phyloP scores from a whole-genome alignment of 495 filamentous ascomycete genomes.

The Aeminium ludgeri region DNA sequence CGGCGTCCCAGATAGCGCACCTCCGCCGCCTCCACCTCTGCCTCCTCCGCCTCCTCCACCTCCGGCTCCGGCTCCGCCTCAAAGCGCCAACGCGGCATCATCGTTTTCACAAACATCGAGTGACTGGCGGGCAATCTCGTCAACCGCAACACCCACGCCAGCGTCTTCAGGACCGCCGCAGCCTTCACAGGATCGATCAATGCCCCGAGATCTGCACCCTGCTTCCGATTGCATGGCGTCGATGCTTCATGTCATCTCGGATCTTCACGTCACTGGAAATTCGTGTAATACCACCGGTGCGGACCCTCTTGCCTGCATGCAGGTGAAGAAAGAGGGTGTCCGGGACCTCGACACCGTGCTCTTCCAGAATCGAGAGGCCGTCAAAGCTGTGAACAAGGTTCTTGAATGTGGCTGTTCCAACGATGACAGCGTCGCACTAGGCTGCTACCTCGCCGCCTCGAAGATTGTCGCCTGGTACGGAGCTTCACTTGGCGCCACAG shows the following conservation, averaged over 20 bases:
- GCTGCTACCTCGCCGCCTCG: background rate
- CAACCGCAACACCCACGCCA: no score
- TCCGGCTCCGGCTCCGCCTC: no score
- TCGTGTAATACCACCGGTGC: background rate
- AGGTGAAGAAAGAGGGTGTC: background rate
- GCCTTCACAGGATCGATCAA: no score
- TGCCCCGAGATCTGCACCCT: background rate
- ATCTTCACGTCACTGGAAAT: background rate
- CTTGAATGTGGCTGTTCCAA: background rate
- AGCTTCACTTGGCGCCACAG: background rate
- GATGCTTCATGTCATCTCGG: background rate
- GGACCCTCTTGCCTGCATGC: conserved; percentile 2
- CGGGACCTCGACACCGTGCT: conserved; percentile 1
- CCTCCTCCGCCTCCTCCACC: no score
- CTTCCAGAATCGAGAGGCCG: background rate
- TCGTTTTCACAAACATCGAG: no score
- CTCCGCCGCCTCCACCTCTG: background rate
- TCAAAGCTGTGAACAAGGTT: background rate
- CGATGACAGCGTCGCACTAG: background rate
- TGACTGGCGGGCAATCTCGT: no score
- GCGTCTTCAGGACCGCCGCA: no score
- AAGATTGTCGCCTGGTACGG: conserved; percentile 4
- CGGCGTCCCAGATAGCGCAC: background rate
- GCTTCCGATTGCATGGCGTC: conserved; percentile 1
- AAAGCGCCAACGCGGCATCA: no score